A percentile compares a stretch with the other conserved stretches of the same genome.
Conservation (phyloP, 2,329 filamentous ascomycete genomes). For the Pseudogymnoascus sp. region DNA sequence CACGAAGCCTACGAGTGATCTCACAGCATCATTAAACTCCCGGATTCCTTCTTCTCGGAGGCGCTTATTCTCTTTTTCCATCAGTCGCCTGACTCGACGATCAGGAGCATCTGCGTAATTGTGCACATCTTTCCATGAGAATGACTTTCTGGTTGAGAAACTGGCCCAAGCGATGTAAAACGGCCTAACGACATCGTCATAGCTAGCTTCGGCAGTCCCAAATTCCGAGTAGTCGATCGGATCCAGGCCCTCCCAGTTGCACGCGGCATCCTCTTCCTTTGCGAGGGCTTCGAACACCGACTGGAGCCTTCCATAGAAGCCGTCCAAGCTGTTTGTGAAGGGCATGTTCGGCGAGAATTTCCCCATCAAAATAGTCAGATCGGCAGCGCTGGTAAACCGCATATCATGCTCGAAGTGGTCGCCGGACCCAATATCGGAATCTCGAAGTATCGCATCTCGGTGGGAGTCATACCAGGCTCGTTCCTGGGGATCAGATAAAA, state of each 20-base stretch:
- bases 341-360: conserved; percentile 71
- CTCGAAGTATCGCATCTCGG: conserved; percentile 69
- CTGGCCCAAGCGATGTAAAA: conserved; percentile 78
- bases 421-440: conserved; percentile 31
- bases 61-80: conserved; percentile 93
- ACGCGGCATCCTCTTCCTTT: conserved; percentile 68
- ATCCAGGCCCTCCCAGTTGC: conserved; percentile 55
- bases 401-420: conserved; percentile 59
- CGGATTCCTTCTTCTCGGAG: conserved; percentile 71
- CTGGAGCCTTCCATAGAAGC: conserved; percentile 76
- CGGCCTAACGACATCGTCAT: conserved; percentile 64
- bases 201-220: conserved; percentile 64
- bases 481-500: conserved; percentile 93
- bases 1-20: conserved; percentile 78
- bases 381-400: conserved; percentile 68
- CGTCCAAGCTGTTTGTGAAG: conserved; percentile 69
- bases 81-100: conserved; percentile 67
- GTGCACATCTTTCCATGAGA: conserved; percentile 84
- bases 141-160: conserved; percentile 78
- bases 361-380: conserved; percentile 69
- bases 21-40: conserved; percentile 88
- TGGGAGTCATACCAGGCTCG: conserved; percentile 97
- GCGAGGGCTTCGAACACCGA: conserved; percentile 74
- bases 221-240: conserved; percentile 70
- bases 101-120: conserved; percentile 80